Conservation (phyloP, 805 yeast genomes). For the Wickerhamomyces canadensis region DNA sequence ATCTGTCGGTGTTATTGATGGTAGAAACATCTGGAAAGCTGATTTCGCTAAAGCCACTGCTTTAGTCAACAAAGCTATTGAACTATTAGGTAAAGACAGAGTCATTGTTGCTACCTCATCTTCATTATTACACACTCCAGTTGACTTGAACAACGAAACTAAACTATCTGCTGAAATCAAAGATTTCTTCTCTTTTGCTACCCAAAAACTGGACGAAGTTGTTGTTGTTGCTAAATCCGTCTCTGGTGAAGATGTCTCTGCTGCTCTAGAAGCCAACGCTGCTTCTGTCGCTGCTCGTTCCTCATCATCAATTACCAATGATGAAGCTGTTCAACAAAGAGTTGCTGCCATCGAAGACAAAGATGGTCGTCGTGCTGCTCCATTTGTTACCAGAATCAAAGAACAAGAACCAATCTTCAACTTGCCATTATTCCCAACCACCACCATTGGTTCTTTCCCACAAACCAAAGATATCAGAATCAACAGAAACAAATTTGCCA, state of each 20-base stretch:
- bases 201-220: constrained; percentile 91
- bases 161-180: constrained; percentile 87
- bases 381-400: constrained; percentile 81
- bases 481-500: constrained; percentile 96
- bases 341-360: constrained; percentile 71
- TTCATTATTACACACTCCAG: constrained; percentile 97
- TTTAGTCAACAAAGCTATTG: constrained; percentile 76
- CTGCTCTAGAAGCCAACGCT: constrained; percentile 79
- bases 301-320: constrained; percentile 84
- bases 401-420: constrained; percentile 84
- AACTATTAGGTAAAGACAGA: constrained; percentile 78
- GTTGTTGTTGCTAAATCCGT: constrained; percentile 85
- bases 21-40: constrained; percentile 99
- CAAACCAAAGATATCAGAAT: constrained; percentile 99
- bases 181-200: constrained; percentile 98
- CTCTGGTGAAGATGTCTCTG: constrained; percentile 74
- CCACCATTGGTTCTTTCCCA: constrained; percentile 99
- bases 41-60: constrained; percentile 84
- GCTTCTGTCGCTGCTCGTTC: constrained; percentile 80
- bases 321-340: constrained; percentile 85
- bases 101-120: constrained; percentile 93
- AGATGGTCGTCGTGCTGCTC: constrained; percentile 75
- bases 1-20: constrained; percentile 96
- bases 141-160: constrained; percentile 87
- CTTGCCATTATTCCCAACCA: constrained; percentile 98